Evolutionary conservation across 257 asterid species (phyloP), one percentile per base, ranked within the genome.

Genomic region (Cynanchum wilfordii): DNA sequence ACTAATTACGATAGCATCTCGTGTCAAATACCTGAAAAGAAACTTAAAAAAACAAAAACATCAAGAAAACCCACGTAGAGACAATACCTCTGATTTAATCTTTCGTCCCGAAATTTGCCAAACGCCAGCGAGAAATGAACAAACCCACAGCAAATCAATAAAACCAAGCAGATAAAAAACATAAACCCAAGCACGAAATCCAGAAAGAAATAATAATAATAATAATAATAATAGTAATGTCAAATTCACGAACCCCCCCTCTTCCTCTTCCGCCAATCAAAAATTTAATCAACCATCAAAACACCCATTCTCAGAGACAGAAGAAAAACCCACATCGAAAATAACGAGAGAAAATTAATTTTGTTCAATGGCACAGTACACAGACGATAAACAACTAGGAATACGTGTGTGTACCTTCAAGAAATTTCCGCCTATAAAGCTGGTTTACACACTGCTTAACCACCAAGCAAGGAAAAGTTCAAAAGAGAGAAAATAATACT

Each of bases 401-500:
- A 36, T 36, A 27, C 70, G 78, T 36, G 51, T 76, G 86, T 84
- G 79, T 84, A 87, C 86, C 90, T 75, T 70, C 29, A 10, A 52
- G 9, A 70, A 52, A 52, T 29, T 22, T 52, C 52, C 67, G 40
- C 55, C 42, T n/a, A 5, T 16, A 57, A 75, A 74, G 72, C 67
- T 64, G 49, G 72, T 66, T 72, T 72, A 59, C 16, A 42, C 71
- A 4, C 44, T 51, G 83, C 86, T 80, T 81, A n/a, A 71, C 72
- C 73, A 29, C 74, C 80, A 86, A 79, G 90, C 76, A 76, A 73
- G 63, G 63, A 80, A 77, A 84, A 62, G 27, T 75, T 65, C 36
- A 16, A 68, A 65, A 3, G 22, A 25, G 74, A 38, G 36, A 64
- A 70, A 42, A 42, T 42, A 42, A 49, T 54, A 38, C 68, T 56